These are phyloP conservation scores for Xylaria grammica DNA, from an alignment of 495 filamentous ascomycete genomes.

Conservation along the genomic window DNA sequence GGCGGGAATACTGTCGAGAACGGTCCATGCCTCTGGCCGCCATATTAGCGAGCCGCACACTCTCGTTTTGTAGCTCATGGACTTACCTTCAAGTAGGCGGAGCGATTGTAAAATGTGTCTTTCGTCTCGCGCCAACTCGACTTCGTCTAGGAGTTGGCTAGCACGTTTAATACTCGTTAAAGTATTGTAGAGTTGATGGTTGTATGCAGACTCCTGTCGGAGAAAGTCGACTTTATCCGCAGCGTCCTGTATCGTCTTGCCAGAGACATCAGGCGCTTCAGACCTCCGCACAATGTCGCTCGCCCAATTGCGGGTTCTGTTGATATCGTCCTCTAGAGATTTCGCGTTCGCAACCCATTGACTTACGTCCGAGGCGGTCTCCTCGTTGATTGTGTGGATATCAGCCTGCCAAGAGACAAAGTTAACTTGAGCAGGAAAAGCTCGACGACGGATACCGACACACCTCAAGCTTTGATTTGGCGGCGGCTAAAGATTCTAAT, in stretches of 20 bases:
- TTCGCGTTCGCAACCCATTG: slow-evolving; percentile 84
- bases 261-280: slow-evolving; percentile 65
- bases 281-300: slow-evolving; percentile 75
- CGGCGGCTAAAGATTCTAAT: slow-evolving; percentile 66
- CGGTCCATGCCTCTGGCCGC: slow-evolving; percentile 50
- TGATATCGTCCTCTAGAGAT: slow-evolving; percentile 81
- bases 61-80: slow-evolving; percentile 8
- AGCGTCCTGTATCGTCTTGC: slow-evolving; percentile 66
- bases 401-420: slow-evolving; percentile 57
- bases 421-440: background rate
- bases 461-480: slow-evolving; percentile 74
- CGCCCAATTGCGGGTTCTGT: slow-evolving; percentile 71
- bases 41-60: slow-evolving; percentile 8
- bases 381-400: slow-evolving; percentile 72
- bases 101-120: slow-evolving; percentile 56
- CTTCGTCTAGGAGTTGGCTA: slow-evolving; percentile 56
- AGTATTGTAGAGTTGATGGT: slow-evolving; percentile 65
- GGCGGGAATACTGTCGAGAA: slow-evolving; percentile 48
- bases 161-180: slow-evolving; percentile 64
- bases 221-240: slow-evolving; percentile 72
- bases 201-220: slow-evolving; percentile 77
- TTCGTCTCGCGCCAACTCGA: slow-evolving; percentile 54
- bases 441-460: background rate
- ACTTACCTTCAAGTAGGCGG: slow-evolving; percentile 55
- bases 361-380: slow-evolving; percentile 77